These are phyloP conservation scores for Exidia glandulosa DNA, from an alignment of 768 basidiomycete species.

Conservation along the genomic window DNA sequence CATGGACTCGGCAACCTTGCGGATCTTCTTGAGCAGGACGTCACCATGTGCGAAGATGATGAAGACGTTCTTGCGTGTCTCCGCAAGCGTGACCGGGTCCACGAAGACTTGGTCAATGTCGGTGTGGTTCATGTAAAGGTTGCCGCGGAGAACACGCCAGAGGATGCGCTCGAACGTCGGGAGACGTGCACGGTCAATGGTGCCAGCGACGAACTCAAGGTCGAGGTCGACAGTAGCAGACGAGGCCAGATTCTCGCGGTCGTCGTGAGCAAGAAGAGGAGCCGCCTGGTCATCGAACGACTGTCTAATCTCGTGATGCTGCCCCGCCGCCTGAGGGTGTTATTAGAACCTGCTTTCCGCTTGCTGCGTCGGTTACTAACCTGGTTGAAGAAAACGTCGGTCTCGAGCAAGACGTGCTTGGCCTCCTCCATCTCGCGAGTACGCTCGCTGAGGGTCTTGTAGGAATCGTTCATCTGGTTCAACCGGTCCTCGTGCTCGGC, in stretches of 20 bases:
- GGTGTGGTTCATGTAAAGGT: conserved; percentile 97
- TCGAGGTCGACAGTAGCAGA: conserved; percentile 55
- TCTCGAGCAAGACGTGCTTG: conserved; percentile 87
- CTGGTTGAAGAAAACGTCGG: conserved; percentile 90
- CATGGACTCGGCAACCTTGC: conserved; percentile 98
- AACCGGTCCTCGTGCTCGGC: conserved; percentile 79
- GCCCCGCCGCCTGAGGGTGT: conserved; percentile 54
- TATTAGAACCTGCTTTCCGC: neutral
- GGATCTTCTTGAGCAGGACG: conserved; percentile 86
- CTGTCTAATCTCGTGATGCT: conserved; percentile 66
- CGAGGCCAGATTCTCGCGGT: conserved; percentile 57
- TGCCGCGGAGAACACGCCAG: conserved; percentile 95
- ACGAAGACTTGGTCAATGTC: conserved; percentile 91
- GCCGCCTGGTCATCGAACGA: conserved; percentile 90
- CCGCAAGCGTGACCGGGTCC: conserved; percentile 69
- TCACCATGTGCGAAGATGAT: conserved; percentile 98
- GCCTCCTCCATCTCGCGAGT: conserved; percentile 86
- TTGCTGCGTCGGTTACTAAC: conserved; percentile 26
- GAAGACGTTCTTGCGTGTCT: conserved; percentile 96
- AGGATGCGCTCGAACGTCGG: conserved; percentile 93
- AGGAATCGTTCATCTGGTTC: conserved; percentile 84
- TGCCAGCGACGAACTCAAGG: conserved; percentile 96
- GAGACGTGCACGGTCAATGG: conserved; percentile 85
- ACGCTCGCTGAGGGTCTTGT: conserved; percentile 77
- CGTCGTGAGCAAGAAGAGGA: conserved; percentile 85